Evolutionary conservation across 495 filamentous ascomycete genomes (phyloP).

Genomic region (Trichoderma reesei): DNA sequence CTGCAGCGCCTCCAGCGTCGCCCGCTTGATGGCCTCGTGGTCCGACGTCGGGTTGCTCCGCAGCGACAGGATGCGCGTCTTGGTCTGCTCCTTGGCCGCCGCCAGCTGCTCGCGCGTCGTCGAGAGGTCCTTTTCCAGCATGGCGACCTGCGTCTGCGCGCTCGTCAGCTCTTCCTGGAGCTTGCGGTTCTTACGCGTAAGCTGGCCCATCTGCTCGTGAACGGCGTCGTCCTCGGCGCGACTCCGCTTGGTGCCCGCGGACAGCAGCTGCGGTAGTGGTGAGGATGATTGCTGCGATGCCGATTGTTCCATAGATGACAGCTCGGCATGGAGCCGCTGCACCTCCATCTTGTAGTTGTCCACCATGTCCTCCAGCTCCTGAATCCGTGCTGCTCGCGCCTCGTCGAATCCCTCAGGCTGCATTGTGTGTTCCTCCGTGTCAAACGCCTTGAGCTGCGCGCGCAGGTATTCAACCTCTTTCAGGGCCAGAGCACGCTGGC

Average conservation of each 20-base stretch:
- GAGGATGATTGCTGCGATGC: constrained; percentile 14
- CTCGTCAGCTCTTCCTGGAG: constrained; percentile 69
- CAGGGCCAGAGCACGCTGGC: constrained; percentile 71
- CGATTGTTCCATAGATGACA: constrained; percentile 49
- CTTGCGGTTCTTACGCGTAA: constrained; percentile 74
- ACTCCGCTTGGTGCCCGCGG: constrained; percentile 48
- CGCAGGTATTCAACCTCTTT: constrained; percentile 93
- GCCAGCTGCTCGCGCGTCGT: constrained; percentile 61
- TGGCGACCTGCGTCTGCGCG: constrained; percentile 51
- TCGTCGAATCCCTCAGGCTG: constrained; percentile 68
- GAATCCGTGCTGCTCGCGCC: constrained; percentile 63
- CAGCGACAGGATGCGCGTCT: constrained; percentile 77
- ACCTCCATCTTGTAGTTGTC: constrained; percentile 85
- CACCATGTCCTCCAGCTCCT: constrained; percentile 72
- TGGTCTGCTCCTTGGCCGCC: constrained; percentile 59
- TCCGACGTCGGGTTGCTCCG: constrained; percentile 83
- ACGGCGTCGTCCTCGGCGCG: constrained; percentile 46
- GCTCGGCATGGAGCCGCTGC: constrained; percentile 58
- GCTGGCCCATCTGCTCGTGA: constrained; percentile 69
- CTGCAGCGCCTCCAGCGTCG: constrained; percentile 64
- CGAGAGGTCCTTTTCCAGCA: constrained; percentile 65
- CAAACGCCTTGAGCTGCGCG: constrained; percentile 84
- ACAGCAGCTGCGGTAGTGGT: background rate
- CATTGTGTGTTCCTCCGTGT: constrained; percentile 80
- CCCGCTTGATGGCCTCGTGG: constrained; percentile 68